Evolutionary conservation across 495 filamentous ascomycete genomes (phyloP), one percentile per base, ranked within the genome.

Genomic region (Penicillium pancosmium): DNA sequence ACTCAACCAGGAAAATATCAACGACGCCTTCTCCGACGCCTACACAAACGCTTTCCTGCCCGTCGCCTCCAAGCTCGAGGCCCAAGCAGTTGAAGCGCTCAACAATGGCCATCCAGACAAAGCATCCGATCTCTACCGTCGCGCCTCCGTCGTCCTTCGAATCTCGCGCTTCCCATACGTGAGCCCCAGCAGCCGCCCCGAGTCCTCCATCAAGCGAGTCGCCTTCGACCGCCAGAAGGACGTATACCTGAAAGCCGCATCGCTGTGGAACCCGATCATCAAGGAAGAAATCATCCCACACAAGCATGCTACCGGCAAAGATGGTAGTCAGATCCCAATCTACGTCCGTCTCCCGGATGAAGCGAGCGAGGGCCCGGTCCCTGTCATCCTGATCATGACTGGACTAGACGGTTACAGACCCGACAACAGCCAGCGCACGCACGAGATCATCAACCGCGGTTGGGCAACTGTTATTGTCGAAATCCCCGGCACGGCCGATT

Each of bases 401-500:
- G 90, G 90, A 0, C 77, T 93, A 13, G 90, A 93, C 62, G 90
- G 90, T 10, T 91, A 93, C 65, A 74, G 90, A 13, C 88, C 89
- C 0, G 90, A 93, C 64, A 90, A 92, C 68, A 88, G 86, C n/a
- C 78, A 82, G 40, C 85, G 89, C 36, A 85, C 81, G 54, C 80
- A 89, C 36, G 86, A 89, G 70, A 90, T 86, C 61, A 65, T 84
- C 11, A 70, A 75, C 52, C 84, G 81, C 58, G 85, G 81, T 19
- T 88, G 81, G 85, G 86, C 70, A 23, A 75, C 69, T 1, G 77
- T 91, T 4, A 76, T 90, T 27, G 80, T 84, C 23, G 90, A 93
- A 73, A 90, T 93, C 56, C 90, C 90, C 0, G 90, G 90, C 0
- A 93, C 90, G 1, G 90, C 88, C 3, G 90, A 93, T 68, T 90